A percentile compares a stretch with the other conserved stretches of the same genome.
phyloP scores from a whole-genome alignment of 208 protist genomes.

The Leishmania martiniquensis region DNA sequence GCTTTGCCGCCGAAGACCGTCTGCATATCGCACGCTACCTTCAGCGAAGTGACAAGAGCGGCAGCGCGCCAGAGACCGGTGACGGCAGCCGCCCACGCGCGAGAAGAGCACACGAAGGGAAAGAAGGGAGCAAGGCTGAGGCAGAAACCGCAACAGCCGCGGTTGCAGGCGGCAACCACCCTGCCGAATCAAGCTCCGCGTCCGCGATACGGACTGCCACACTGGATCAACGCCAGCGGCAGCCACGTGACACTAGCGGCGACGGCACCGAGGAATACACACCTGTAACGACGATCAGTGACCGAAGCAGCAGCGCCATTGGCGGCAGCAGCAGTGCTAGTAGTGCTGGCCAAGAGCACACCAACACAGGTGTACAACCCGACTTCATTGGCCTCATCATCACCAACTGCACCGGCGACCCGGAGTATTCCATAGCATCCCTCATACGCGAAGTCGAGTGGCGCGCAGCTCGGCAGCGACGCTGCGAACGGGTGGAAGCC shows the following conservation, averaged over 20 bases:
- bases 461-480: constrained; percentile 13
- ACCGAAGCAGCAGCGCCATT: not conserved
- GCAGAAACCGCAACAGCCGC: not conserved
- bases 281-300: not conserved
- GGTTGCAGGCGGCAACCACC: not conserved
- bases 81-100: not conserved
- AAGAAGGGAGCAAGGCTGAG: not conserved
- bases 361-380: constrained; percentile 13
- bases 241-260: not conserved
- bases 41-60: not conserved
- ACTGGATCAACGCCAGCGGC: not conserved
- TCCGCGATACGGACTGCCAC: not conserved
- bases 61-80: not conserved
- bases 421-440: constrained; percentile 30
- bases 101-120: not conserved
- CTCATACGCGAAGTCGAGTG: constrained; percentile 14
- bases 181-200: not conserved
- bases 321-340: not conserved
- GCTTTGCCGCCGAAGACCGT: constrained; percentile 43
- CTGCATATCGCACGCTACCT: constrained; percentile 11
- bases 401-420: constrained; percentile 62
- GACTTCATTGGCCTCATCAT: constrained; percentile 82
- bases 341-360: not conserved
- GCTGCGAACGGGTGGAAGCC: not conserved
- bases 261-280: not conserved